Evolutionary conservation across 495 filamentous ascomycete species (phyloP), one percentile per base, ranked within the genome.

Genomic region (Penicillium fimorum): DNA sequence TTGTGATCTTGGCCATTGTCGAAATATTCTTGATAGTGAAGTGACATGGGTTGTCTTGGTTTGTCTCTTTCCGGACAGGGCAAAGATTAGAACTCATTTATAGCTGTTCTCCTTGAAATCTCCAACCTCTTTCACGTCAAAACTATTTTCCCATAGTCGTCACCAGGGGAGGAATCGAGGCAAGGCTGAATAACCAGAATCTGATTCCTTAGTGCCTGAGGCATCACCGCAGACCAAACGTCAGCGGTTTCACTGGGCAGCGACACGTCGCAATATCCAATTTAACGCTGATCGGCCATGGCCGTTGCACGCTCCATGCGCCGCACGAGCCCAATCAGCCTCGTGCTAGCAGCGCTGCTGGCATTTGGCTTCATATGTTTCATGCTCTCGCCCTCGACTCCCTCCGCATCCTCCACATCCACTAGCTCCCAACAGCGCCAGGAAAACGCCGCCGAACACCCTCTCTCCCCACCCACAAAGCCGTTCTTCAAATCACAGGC

Each of bases 381-480:
- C 71, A 64, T 90, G 55, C 76, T 88, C 52, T 79, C 68, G 52
- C 80, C 79, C 43, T 72, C 71, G 6, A 61, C 69, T 42, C 60
- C 73, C 9, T 63, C 74, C 61, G 60, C 65, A 41, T 50, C 66
- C 66, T 50, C 66, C 67, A 68, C 70, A 55, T 50, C 76, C 53
- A 57, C 68, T 37, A 75, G 67, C 56, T 76, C 77, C 18, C 74
- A 75, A 61, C 69, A 75, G 65, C 80, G 76, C 62, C 72, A 75
- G 66, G 75, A 82, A 62, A 73, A 80, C 61, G 85, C 87, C 29
- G 89, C 87, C 43, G 77, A 84, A 50, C 84, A 90, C 66, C 84
- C 83, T 56, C 82, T 92, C 62, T 94, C 89, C 13, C 91, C 91
- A 50, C 92, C 91, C 5, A 89, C 86, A 17, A 85, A 89, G 45